Conservation (phyloP, 192 early-diverging fungal genomes). For the Entrophospora sp. region DNA sequence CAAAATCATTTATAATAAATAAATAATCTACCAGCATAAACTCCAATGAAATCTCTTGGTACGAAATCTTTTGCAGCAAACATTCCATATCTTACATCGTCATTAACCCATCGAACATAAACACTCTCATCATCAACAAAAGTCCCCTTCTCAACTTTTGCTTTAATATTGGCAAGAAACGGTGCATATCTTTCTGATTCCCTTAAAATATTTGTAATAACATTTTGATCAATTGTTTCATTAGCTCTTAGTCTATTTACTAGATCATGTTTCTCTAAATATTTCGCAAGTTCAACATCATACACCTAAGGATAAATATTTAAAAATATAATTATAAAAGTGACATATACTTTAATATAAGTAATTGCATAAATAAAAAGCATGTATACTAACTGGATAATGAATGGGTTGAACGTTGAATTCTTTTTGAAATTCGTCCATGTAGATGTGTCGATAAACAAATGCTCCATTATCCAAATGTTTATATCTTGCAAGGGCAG, state of each 20-base stretch:
- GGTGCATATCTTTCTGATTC: too few species aligned
- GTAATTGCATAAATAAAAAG: not conserved
- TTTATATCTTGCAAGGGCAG: not conserved
- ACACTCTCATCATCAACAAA: constrained; percentile 13
- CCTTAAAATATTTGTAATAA: too few species aligned
- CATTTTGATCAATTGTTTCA: too few species aligned
- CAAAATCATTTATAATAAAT: too few species aligned
- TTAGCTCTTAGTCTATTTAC: too few species aligned
- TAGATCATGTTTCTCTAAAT: too few species aligned
- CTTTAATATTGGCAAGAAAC: too few species aligned
- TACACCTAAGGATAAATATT: too few species aligned
- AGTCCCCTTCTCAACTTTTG: constrained; percentile 2
- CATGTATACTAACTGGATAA: not conserved
- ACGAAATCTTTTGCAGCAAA: not conserved
- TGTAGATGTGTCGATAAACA: constrained; percentile 13
- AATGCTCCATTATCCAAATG: constrained; percentile 7
- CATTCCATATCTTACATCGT: constrained; percentile 12
- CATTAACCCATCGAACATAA: constrained; percentile 20
- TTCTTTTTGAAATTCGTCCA: constrained; percentile 13
- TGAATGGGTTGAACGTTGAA: constrained; percentile 11
- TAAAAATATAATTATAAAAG: too few species aligned
- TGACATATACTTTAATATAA: too few species aligned
- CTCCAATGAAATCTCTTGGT: not conserved
- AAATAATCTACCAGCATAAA: constrained; percentile 17
- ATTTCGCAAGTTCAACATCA: too few species aligned